Evolutionary conservation across 331 rosid genomes (phyloP).

Genomic region (Pyrus hybrid): DNA sequence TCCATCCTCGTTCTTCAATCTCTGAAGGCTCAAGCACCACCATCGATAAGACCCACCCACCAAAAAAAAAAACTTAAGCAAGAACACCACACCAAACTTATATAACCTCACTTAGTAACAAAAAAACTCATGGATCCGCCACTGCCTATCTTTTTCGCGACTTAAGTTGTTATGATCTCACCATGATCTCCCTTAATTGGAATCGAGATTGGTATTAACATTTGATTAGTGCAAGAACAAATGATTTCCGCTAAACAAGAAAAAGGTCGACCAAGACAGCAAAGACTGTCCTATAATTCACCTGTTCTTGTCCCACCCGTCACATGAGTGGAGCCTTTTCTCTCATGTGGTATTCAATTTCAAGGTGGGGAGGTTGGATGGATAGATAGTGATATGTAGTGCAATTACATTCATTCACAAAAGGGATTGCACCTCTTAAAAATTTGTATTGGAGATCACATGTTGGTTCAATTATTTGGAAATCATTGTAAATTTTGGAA

Average conservation of each 20-base stretch:
- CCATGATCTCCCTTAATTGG: neutral
- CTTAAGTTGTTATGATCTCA: too few relatives aligned
- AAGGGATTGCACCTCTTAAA: neutral
- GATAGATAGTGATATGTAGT: constrained; percentile 13
- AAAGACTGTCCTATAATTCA: neutral
- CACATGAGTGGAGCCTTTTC: neutral
- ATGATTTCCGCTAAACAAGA: neutral
- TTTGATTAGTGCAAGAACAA: neutral
- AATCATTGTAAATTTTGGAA: too few relatives aligned
- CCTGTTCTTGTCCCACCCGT: neutral
- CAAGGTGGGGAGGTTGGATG: neutral
- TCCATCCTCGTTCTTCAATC: too few relatives aligned
- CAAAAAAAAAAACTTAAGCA: too few relatives aligned
- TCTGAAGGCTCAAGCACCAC: too few relatives aligned
- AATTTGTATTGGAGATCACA: too few relatives aligned
- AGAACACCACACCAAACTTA: too few relatives aligned
- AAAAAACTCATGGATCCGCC: too few relatives aligned
- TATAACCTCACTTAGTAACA: too few relatives aligned
- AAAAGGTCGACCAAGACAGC: neutral
- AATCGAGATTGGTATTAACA: neutral
- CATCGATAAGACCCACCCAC: too few relatives aligned
- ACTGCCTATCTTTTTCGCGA: too few relatives aligned
- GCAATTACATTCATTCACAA: constrained; percentile 9
- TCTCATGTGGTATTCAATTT: neutral
- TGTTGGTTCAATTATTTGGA: too few relatives aligned